A percentile compares a stretch with the other conserved stretches of the same genome.
phyloP scores from a whole-genome alignment of 2,329 filamentous ascomycete species.

The Colletotrichum melonis region DNA sequence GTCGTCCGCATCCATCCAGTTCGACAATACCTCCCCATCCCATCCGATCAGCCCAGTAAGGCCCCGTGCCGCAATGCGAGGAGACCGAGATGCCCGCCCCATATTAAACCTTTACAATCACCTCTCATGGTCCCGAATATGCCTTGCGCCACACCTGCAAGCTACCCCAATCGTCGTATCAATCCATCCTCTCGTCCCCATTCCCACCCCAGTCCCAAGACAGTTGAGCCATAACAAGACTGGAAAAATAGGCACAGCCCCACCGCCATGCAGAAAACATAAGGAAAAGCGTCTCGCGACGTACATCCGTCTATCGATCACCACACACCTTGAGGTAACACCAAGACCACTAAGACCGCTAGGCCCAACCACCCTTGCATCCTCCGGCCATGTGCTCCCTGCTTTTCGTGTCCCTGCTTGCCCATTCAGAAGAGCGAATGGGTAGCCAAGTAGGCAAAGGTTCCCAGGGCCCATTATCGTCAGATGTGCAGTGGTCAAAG shows the following conservation, averaged over 20 bases:
- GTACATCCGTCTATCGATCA: not conserved
- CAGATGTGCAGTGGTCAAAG: conserved; percentile 30
- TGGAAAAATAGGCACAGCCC: conserved; percentile 16
- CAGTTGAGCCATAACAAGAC: not conserved
- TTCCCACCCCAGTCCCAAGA: not conserved
- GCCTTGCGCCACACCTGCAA: conserved; percentile 35
- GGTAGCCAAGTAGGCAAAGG: not conserved
- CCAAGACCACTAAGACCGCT: not conserved
- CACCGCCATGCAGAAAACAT: conserved; percentile 25
- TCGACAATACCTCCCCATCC: not conserved
- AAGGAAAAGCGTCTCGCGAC: not conserved
- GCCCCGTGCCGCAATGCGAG: conserved; percentile 11
- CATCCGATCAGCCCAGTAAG: conserved; percentile 1
- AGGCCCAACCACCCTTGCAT: not conserved
- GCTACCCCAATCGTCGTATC: conserved; percentile 21
- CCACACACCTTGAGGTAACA: not conserved
- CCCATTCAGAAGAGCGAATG: not conserved
- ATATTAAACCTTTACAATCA: conserved; percentile 6
- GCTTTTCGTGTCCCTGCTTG: not conserved
- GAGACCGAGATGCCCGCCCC: conserved; percentile 10
- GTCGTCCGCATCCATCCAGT: not conserved
- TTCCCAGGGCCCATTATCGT: not conserved
- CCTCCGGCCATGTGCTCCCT: conserved; percentile 1
- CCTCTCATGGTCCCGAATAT: conserved; percentile 24
- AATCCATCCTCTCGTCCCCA: conserved; percentile 6